A percentile compares a stretch with the other conserved stretches of the same genome.
Evolutionary conservation across 768 basidiomycete genomes (phyloP).

Genomic region (Phaeolepiota aurea): DNA sequence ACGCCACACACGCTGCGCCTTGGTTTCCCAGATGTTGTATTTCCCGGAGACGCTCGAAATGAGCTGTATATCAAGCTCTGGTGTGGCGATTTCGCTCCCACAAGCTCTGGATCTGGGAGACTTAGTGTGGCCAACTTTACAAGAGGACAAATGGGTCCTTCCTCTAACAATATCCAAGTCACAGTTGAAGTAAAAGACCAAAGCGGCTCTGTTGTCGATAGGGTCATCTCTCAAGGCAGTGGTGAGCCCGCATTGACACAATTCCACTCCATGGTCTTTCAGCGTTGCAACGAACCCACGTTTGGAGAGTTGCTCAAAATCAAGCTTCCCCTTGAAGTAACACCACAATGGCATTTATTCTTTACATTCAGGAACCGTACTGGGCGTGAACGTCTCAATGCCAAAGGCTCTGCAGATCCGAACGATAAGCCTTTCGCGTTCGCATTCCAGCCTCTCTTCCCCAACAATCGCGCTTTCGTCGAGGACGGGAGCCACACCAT

Average conservation of each 20-base stretch:
- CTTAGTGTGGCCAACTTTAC: constrained; percentile 58
- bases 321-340: constrained; percentile 55
- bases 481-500: constrained; percentile 86
- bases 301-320: constrained; percentile 93
- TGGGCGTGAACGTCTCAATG: constrained; percentile 34
- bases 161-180: constrained; percentile 75
- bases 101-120: constrained; percentile 38
- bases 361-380: constrained; percentile 83
- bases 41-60: constrained; percentile 87
- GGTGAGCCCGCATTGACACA: constrained; percentile 76
- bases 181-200: constrained; percentile 79
- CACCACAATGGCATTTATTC: constrained; percentile 84
- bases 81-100: constrained; percentile 78
- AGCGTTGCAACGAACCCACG: constrained; percentile 80
- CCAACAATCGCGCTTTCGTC: constrained; percentile 66
- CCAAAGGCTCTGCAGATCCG: constrained; percentile 28
- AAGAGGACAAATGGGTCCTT: constrained; percentile 43
- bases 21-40: constrained; percentile 94
- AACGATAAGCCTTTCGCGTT: constrained; percentile 84
- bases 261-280: constrained; percentile 89
- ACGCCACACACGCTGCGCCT: constrained; percentile 78
- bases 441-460: constrained; percentile 83
- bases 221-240: constrained; percentile 73
- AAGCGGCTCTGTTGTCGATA: constrained; percentile 60
- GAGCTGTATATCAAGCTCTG: constrained; percentile 95